These are phyloP conservation scores for Clonostachys rosea DNA, from an alignment of 2,329 filamentous ascomycete genomes.

Conservation along the genomic window DNA sequence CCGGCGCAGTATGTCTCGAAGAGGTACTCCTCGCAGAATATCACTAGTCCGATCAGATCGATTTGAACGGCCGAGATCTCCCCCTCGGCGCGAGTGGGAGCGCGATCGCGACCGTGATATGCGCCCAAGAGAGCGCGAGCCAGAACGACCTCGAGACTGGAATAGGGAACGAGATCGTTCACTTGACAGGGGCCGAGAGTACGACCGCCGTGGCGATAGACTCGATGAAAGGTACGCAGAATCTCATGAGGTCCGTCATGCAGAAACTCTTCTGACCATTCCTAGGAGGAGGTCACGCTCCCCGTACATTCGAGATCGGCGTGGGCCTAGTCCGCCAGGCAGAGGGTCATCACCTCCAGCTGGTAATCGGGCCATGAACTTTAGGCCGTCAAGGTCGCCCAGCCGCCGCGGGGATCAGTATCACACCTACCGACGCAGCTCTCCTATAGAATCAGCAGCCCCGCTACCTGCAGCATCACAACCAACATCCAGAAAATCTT, in stretches of 20 bases:
- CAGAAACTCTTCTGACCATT: slow-evolving; percentile 8
- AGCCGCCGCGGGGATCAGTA: slow-evolving; percentile 40
- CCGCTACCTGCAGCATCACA: slow-evolving; percentile 39
- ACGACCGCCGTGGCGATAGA: slow-evolving; percentile 30
- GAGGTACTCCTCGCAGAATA: slow-evolving; percentile 4
- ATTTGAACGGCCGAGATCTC: slow-evolving; percentile 30
- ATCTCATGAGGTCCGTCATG: not conserved
- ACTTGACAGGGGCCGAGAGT: slow-evolving; percentile 19
- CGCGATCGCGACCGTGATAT: slow-evolving; percentile 22
- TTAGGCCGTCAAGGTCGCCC: slow-evolving; percentile 46
- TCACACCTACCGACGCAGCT: slow-evolving; percentile 38
- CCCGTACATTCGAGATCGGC: slow-evolving; percentile 42
- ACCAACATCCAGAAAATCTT: slow-evolving; percentile 44
- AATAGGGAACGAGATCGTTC: slow-evolving; percentile 16
- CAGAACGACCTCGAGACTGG: slow-evolving; percentile 20
- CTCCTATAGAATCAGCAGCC: slow-evolving; percentile 31
- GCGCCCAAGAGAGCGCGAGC: slow-evolving; percentile 15
- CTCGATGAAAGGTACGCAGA: slow-evolving; percentile 11
- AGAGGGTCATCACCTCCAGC: slow-evolving; percentile 22
- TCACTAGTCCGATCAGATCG: slow-evolving; percentile 27
- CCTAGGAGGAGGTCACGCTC: slow-evolving; percentile 50
- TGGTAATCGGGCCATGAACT: slow-evolving; percentile 31
- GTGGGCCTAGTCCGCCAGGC: slow-evolving; percentile 10
- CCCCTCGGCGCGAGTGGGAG: slow-evolving; percentile 28
- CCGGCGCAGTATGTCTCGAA: slow-evolving; percentile 29